Evolutionary conservation across 1,139 yeast genomes (phyloP).

Genomic region (Nakaseomyces bracarensis): DNA sequence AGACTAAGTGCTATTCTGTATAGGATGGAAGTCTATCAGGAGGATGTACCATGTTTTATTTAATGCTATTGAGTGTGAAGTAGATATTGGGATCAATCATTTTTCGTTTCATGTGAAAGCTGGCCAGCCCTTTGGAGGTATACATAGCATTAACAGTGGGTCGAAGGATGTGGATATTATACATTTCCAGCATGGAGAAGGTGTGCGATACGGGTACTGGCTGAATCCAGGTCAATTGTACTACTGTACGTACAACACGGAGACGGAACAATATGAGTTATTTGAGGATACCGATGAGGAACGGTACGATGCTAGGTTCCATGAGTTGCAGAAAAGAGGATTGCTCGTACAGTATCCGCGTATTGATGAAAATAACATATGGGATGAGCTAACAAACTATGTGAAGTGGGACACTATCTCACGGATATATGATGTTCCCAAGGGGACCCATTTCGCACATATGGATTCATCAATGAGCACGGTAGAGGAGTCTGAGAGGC

Average conservation of each 20-base stretch:
- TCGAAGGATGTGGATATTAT: conserved; percentile 19
- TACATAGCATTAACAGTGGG: conserved; percentile 19
- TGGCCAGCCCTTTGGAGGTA: conserved; percentile 23
- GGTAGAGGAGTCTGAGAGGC: conserved; percentile 34
- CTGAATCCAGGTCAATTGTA: conserved; percentile 12
- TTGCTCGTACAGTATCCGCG: conserved; percentile 21
- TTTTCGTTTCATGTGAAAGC: conserved; percentile 21
- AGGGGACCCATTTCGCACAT: conserved; percentile 11
- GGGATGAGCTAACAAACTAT: conserved; percentile 18
- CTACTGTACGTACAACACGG: conserved; percentile 15
- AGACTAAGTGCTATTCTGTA: not conserved
- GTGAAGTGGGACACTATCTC: conserved; percentile 18
- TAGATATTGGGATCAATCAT: conserved; percentile 24
- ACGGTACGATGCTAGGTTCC: conserved; percentile 13
- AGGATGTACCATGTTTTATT: conserved; percentile 15
- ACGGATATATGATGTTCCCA: not conserved
- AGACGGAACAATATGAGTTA: conserved; percentile 16
- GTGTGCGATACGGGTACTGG: conserved; percentile 30
- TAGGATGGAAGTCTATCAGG: not conserved
- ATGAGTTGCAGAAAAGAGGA: conserved; percentile 10
- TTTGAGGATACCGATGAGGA: conserved; percentile 12
- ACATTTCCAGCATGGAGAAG: conserved; percentile 22
- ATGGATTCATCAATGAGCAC: conserved; percentile 36
- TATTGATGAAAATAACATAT: conserved; percentile 17
- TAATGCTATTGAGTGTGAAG: conserved; percentile 13